These are phyloP conservation scores for Flaveria ramosissima DNA, from an alignment of 129 eudicot species.

Conservation along the genomic window DNA sequence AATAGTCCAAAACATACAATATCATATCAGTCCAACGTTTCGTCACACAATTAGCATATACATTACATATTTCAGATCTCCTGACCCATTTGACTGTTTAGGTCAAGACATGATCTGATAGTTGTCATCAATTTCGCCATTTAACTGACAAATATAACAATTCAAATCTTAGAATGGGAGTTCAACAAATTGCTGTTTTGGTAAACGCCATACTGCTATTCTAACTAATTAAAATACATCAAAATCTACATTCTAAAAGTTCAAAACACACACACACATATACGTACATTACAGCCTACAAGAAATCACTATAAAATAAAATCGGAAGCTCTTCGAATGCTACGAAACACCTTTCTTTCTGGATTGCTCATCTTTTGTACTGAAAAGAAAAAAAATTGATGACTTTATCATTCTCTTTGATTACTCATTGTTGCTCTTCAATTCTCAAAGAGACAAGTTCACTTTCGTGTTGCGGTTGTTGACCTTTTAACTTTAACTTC, in stretches of 20 bases:
- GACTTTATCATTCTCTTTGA: slow-evolving; percentile 1
- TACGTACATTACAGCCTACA: slow-evolving; percentile 19
- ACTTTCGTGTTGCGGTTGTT: slow-evolving; percentile 76
- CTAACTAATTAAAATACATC: slow-evolving; percentile 1
- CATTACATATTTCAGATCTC: too few relatives aligned
- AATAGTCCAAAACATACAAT: too few relatives aligned
- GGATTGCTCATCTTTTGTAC: slow-evolving; percentile 4
- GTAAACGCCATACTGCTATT: slow-evolving; percentile 8
- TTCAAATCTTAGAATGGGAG: background rate
- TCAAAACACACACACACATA: slow-evolving; percentile 2
- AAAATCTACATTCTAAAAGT: background rate
- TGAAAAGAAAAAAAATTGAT: background rate
- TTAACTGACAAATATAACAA: background rate
- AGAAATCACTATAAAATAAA: slow-evolving; percentile 17
- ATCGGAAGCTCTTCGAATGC: slow-evolving; percentile 8
- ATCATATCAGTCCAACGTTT: too few relatives aligned
- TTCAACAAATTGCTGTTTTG: slow-evolving; percentile 1
- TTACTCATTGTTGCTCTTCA: slow-evolving; percentile 44
- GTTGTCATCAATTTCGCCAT: too few relatives aligned
- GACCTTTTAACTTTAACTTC: slow-evolving; percentile 58
- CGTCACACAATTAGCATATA: too few relatives aligned
- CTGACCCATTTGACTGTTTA: too few relatives aligned
- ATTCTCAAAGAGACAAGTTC: slow-evolving; percentile 68
- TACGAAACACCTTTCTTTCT: background rate
- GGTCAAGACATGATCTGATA: too few relatives aligned